These are phyloP conservation scores for Candolleomyces eurysporus DNA, from an alignment of 768 basidiomycete genomes.

Conservation along the genomic window DNA sequence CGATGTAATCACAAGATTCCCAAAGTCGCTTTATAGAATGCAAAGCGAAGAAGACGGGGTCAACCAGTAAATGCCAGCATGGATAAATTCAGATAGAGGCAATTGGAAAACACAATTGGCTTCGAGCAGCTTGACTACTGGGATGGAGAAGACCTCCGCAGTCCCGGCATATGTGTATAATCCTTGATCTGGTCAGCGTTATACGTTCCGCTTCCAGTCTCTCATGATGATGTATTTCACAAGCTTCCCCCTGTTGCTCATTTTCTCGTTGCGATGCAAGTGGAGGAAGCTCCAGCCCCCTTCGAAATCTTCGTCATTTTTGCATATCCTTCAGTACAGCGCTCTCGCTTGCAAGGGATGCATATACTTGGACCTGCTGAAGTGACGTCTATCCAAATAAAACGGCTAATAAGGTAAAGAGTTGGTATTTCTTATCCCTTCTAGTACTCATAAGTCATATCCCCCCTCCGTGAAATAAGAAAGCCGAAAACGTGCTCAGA, in stretches of 20 bases:
- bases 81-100: constrained; percentile 63
- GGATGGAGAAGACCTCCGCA: constrained; percentile 75
- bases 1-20: constrained; percentile 83
- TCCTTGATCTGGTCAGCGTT: constrained; percentile 67
- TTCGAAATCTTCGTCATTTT: constrained; percentile 61
- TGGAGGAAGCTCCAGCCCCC: constrained; percentile 70
- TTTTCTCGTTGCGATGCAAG: constrained; percentile 70
- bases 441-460: background rate
- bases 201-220: background rate
- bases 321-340: constrained; percentile 46
- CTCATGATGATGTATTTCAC: background rate
- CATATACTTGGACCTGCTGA: constrained; percentile 65
- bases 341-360: constrained; percentile 55
- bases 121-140: constrained; percentile 87
- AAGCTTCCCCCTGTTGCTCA: constrained; percentile 54
- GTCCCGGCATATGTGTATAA: constrained; percentile 73
- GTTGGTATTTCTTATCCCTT: background rate
- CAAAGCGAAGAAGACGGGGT: constrained; percentile 34
- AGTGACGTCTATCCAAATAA: constrained; percentile 45
- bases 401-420: constrained; percentile 54
- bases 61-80: constrained; percentile 19
- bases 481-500: constrained; percentile 63
- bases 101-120: constrained; percentile 56
- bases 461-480: constrained; percentile 49
- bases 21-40: constrained; percentile 66